Base-by-base conservation (phyloP, 139 green algal genomes). In the Deuterostichococcus epilithicus region DNA sequence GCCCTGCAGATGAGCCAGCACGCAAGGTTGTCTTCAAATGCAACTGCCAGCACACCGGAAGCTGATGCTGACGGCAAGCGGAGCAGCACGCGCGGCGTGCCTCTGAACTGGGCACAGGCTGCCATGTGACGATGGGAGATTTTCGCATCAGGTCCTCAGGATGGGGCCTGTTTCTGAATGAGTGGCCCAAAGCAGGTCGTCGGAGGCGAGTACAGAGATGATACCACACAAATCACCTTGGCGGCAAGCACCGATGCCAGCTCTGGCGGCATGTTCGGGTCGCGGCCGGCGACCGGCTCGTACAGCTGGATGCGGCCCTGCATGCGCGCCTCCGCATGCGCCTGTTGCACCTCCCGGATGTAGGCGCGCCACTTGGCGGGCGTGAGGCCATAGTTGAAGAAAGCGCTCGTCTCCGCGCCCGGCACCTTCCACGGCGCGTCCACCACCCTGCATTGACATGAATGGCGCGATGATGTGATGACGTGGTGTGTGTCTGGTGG, bases 351-450 rank as follows among this genome's bases (percentile, higher is more conserved):
- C 3, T 82, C 79, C 23, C 71, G 78, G 67, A 78, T 82, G 85
- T 97, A 97, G n/a, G 89, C 77, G 37, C 85, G 84, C 92, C 92
- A 97, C 1, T 70, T 80, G 20, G 63, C 59, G 73, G 92, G 83
- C 23, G 81, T 91, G 68, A 94, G 79, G 37, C 83, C 90, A 78
- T 95, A 97, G 80, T 97, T 97, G 85, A 97, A 97, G 82, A 91
- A 97, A 81, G 94, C 91, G 3, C 73, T 79, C 30, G 83, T 76
- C 77, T 95, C 88, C 35, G 88, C 88, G 45, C 74, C 88, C 36
- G 90, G 88, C 42, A 83, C 42, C 42, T 86, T 80, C 93, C 93
- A 97, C 5, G 88, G 85, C 1, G 92, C 84, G 34, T 95, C 90
- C 20, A 94, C 79, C 25, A 96, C 84, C 33, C 90, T 92, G 82